A percentile compares a stretch with the other conserved stretches of the same genome.
Evolutionary conservation across 2,329 filamentous ascomycete species (phyloP).

Genomic region (Paraphaeosphaeria minitans): DNA sequence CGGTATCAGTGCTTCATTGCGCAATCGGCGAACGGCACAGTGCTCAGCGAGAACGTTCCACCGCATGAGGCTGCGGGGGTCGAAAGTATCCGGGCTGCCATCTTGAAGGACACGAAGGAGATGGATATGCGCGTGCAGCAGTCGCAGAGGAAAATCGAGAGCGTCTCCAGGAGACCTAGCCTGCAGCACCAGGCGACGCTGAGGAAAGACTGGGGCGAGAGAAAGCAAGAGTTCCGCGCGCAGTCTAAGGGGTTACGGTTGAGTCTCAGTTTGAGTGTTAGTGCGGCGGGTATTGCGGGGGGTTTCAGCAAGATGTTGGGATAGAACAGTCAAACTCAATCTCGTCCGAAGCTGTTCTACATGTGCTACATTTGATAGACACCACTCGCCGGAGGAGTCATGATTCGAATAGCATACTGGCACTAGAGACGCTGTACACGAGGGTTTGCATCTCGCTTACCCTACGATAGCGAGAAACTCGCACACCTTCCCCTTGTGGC

Average conservation of each 20-base stretch:
- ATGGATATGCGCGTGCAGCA: slow-evolving; percentile 1
- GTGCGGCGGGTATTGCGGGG: slow-evolving; percentile 27
- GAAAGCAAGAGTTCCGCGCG: slow-evolving; percentile 30
- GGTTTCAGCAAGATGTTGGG: slow-evolving; percentile 25
- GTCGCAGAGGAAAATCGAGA: slow-evolving; percentile 10
- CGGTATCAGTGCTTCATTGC: slow-evolving; percentile 39
- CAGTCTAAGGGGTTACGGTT: slow-evolving; percentile 38
- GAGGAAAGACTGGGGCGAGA: slow-evolving; percentile 34
- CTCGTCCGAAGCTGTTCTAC: too few relatives aligned
- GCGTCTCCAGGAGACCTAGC: slow-evolving; percentile 15
- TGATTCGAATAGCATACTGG: too few relatives aligned
- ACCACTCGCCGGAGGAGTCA: too few relatives aligned
- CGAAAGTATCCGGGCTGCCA: slow-evolving; percentile 23
- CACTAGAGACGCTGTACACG: too few relatives aligned
- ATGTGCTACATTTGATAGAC: too few relatives aligned
- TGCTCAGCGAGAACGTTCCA: slow-evolving; percentile 36
- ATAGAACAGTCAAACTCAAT: too few relatives aligned
- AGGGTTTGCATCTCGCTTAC: too few relatives aligned
- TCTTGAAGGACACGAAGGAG: slow-evolving; percentile 16
- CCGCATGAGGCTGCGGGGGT: slow-evolving; percentile 26
- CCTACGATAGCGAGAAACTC: too few relatives aligned
- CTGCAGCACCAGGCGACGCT: slow-evolving; percentile 29
- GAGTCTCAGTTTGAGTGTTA: slow-evolving; percentile 38
- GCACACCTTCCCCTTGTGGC: too few relatives aligned
- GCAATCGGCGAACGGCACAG: slow-evolving; percentile 27